phyloP scores from a whole-genome alignment of 2,329 filamentous ascomycete species.

The Colletotrichum eleusines region DNA sequence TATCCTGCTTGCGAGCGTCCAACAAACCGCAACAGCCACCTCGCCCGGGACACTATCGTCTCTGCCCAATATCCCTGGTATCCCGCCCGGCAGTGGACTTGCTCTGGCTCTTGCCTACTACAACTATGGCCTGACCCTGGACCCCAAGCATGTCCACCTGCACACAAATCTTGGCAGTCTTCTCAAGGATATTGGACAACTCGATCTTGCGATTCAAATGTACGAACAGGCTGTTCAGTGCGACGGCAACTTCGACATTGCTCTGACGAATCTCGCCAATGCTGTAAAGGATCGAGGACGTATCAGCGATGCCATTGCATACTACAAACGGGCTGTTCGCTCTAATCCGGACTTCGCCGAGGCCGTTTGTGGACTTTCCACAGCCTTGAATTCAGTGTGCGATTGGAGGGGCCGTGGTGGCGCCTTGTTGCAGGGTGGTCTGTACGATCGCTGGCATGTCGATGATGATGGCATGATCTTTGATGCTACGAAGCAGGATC shows the following conservation, averaged over 20 bases:
- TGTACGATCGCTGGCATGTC: constrained; percentile 92
- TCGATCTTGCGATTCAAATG: constrained; percentile 94
- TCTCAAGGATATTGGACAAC: constrained; percentile 94
- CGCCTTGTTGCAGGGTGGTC: constrained; percentile 78
- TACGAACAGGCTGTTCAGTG: constrained; percentile 95
- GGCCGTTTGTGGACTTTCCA: constrained; percentile 94
- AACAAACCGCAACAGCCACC: constrained; percentile 67
- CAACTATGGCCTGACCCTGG: constrained; percentile 89
- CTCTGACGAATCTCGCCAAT: constrained; percentile 94
- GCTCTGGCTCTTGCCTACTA: constrained; percentile 93
- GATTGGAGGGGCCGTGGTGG: constrained; percentile 93
- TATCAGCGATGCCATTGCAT: constrained; percentile 90
- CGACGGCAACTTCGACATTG: constrained; percentile 96
- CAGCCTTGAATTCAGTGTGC: constrained; percentile 95
- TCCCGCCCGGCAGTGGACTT: constrained; percentile 87
- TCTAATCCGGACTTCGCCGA: constrained; percentile 98
- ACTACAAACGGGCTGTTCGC: constrained; percentile 89
- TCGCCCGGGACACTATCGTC: constrained; percentile 37
- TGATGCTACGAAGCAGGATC: constrained; percentile 73
- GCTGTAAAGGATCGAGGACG: constrained; percentile 97
- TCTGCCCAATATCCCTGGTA: constrained; percentile 75
- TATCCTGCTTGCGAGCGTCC: constrained; percentile 94
- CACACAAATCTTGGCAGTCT: constrained; percentile 97
- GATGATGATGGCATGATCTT: constrained; percentile 84
- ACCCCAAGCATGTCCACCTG: constrained; percentile 91